These are phyloP conservation scores for Fusarium sp. DNA, from an alignment of 2,329 filamentous ascomycete genomes.

Conservation along the genomic window DNA sequence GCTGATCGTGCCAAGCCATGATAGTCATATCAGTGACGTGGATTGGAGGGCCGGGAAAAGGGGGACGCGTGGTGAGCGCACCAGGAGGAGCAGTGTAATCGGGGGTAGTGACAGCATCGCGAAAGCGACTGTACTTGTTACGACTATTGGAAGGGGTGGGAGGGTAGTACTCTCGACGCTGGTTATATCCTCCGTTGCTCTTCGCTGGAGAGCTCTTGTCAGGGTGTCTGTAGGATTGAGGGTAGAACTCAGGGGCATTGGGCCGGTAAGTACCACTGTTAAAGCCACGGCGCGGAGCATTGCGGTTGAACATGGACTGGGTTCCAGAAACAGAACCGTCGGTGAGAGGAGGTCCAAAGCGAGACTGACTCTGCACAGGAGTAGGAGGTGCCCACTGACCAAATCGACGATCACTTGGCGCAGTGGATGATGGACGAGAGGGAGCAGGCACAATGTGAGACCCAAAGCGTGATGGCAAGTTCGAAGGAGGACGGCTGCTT, in stretches of 20 bases:
- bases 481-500: conserved; percentile 27
- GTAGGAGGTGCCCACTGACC: conserved; percentile 43
- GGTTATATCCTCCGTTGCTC: conserved; percentile 42
- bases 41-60: conserved; percentile 49
- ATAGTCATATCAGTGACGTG: conserved; percentile 55
- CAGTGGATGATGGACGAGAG: conserved; percentile 48
- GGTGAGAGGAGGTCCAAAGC: conserved; percentile 30
- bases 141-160: conserved; percentile 50
- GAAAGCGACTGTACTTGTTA: conserved; percentile 51
- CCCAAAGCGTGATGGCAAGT: conserved; percentile 51
- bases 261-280: conserved; percentile 51
- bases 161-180: conserved; percentile 48
- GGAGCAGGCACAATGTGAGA: conserved; percentile 50
- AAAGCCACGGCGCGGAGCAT: conserved; percentile 51
- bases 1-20: conserved; percentile 53
- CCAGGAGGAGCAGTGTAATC: conserved; percentile 33
- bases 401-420: conserved; percentile 46
- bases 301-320: conserved; percentile 35
- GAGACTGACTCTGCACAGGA: conserved; percentile 36
- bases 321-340: conserved; percentile 21
- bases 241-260: conserved; percentile 53
- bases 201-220: conserved; percentile 40
- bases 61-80: conserved; percentile 38
- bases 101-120: conserved; percentile 43
- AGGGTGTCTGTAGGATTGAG: conserved; percentile 42